A percentile compares a stretch with the other conserved stretches of the same genome.
Evolutionary conservation across 257 asterid species (phyloP).

Genomic region (Voacanga thouarsii): DNA sequence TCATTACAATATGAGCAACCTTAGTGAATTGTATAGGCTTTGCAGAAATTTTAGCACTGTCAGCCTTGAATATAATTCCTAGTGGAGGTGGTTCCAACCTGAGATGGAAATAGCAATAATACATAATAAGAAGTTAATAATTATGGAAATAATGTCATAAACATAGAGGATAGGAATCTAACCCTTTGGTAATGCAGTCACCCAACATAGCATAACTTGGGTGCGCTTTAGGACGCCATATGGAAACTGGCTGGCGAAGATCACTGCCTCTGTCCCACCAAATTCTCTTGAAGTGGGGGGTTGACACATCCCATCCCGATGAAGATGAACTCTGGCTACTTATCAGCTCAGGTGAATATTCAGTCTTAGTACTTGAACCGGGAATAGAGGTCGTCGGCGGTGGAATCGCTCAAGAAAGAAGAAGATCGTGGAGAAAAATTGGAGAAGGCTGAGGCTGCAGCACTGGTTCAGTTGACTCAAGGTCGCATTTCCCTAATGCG

Average conservation of each 20-base stretch:
- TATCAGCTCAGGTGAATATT: constrained; percentile 37
- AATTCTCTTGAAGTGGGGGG: constrained; percentile 90
- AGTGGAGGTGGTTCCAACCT: constrained; percentile 97
- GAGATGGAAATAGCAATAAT: constrained; percentile 28
- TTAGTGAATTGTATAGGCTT: constrained; percentile 81
- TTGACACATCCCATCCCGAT: constrained; percentile 93
- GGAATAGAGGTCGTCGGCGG: too few species aligned
- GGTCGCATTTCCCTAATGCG: too few species aligned
- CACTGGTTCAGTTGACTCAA: too few species aligned
- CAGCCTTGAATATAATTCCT: constrained; percentile 81
- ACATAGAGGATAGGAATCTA: constrained; percentile 18
- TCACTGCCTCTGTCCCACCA: constrained; percentile 99
- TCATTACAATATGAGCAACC: constrained; percentile 81
- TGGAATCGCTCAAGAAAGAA: too few species aligned
- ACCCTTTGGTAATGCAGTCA: constrained; percentile 96
- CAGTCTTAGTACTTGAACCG: constrained; percentile 37
- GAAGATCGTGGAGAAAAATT: too few species aligned
- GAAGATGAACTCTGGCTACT: constrained; percentile 52
- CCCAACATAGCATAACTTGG: constrained; percentile 83
- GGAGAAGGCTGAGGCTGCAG: too few species aligned
- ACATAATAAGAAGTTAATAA: background rate
- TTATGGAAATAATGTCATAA: constrained; percentile 10
- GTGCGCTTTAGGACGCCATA: constrained; percentile 93
- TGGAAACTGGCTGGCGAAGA: constrained; percentile 81
- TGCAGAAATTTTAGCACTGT: constrained; percentile 73